These are phyloP conservation scores for Trichoderma sp. DNA, from an alignment of 2,329 filamentous ascomycete genomes.

Conservation along the genomic window DNA sequence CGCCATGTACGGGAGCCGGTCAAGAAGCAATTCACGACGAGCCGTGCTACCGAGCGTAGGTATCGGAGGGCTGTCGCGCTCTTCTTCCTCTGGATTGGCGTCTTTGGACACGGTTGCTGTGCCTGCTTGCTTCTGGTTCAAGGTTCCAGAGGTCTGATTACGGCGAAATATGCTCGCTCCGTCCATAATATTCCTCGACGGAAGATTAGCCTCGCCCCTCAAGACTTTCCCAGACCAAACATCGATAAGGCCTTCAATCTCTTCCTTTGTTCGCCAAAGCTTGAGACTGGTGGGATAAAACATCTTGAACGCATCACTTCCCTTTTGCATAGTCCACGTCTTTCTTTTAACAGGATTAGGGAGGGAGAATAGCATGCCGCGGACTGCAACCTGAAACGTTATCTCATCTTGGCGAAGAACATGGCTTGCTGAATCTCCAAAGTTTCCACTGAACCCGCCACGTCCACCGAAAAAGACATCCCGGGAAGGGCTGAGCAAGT, in stretches of 20 bases:
- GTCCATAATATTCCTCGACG: constrained; percentile 40
- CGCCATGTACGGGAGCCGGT: constrained; percentile 82
- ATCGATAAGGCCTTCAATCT: constrained; percentile 71
- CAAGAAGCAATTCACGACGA: constrained; percentile 72
- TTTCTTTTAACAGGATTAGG: constrained; percentile 81
- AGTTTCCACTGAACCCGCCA: constrained; percentile 45
- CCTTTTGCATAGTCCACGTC: constrained; percentile 43
- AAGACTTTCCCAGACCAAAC: constrained; percentile 63
- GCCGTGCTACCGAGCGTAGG: constrained; percentile 64
- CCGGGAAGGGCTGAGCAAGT: constrained; percentile 75
- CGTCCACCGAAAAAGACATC: constrained; percentile 64
- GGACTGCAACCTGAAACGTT: constrained; percentile 84
- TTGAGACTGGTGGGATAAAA: constrained; percentile 85
- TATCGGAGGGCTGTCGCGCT: constrained; percentile 36
- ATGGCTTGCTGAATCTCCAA: constrained; percentile 63
- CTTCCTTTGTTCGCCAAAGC: constrained; percentile 79
- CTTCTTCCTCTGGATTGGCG: constrained; percentile 21
- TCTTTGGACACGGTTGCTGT: constrained; percentile 15
- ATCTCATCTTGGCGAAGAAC: constrained; percentile 89
- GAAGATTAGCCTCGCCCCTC: constrained; percentile 47
- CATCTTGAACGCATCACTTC: constrained; percentile 75
- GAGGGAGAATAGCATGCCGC: constrained; percentile 80
- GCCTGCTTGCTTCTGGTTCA: constrained; percentile 33
- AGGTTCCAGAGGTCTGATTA: constrained; percentile 34
- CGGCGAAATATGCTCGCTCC: constrained; percentile 50